Evolutionary conservation across 768 basidiomycete species (phyloP).

Genomic region (Pisolithus microcarpus): DNA sequence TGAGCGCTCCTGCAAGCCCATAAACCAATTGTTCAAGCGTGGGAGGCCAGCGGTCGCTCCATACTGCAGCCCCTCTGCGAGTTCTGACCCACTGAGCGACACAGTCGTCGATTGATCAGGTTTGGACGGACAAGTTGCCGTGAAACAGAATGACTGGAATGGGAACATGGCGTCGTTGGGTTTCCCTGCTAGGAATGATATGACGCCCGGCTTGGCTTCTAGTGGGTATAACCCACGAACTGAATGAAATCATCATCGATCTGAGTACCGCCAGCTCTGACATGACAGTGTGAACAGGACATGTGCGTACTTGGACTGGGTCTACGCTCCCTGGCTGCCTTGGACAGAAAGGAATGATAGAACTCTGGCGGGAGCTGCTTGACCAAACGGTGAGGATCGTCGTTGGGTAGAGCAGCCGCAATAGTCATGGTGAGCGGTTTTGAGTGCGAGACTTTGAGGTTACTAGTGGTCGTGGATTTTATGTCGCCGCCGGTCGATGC

Average conservation of each 20-base stretch:
- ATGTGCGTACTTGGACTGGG: constrained; percentile 53
- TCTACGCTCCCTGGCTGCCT: constrained; percentile 50
- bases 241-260: constrained; percentile 17
- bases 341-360: constrained; percentile 58
- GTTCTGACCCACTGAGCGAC: constrained; percentile 48
- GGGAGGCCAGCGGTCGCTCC: constrained; percentile 63
- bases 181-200: constrained; percentile 84
- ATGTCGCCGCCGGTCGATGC: no score
- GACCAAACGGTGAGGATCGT: not conserved
- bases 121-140: constrained; percentile 43
- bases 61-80: constrained; percentile 70
- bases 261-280: constrained; percentile 1
- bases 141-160: constrained; percentile 72
- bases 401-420: not conserved
- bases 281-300: not conserved
- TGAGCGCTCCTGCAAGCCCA: constrained; percentile 58
- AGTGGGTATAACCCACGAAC: constrained; percentile 69
- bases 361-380: constrained; percentile 41
- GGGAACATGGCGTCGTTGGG: constrained; percentile 91
- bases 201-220: constrained; percentile 69
- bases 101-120: constrained; percentile 41
- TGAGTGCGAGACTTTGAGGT: not conserved
- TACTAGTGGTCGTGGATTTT: not conserved
- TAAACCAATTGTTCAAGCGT: constrained; percentile 60
- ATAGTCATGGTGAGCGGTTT: not conserved